Evolutionary conservation across 441 rosid genomes (phyloP).

Genomic region (Cnidoscolus chayamansa): DNA sequence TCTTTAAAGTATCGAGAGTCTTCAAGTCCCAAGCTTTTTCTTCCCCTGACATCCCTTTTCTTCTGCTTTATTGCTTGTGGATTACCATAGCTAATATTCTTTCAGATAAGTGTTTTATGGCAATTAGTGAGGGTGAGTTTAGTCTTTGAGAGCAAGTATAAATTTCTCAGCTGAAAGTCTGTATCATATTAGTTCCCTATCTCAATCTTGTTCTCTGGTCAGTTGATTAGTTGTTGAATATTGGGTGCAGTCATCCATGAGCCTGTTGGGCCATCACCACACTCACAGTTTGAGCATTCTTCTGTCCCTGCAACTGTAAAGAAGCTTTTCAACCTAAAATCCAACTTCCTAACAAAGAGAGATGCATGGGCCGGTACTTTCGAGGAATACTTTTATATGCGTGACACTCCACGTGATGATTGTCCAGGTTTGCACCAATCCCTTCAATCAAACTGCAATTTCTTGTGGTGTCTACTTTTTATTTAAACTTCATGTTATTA

Average conservation of each 20-base stretch:
- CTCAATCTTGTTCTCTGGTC: not conserved
- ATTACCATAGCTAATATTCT: not conserved
- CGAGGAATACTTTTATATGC: conserved; percentile 59
- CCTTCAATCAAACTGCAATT: not conserved
- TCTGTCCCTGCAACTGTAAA: conserved; percentile 83
- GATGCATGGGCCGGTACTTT: conserved; percentile 98
- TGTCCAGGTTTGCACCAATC: conserved; percentile 67
- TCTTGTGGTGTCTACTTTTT: not conserved
- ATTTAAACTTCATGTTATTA: not conserved
- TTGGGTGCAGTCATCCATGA: conserved; percentile 32
- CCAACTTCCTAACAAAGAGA: conserved; percentile 83
- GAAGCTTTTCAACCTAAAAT: conserved; percentile 74
- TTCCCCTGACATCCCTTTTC: too few relatives aligned
- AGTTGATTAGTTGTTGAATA: conserved; percentile 2
- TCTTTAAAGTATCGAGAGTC: too few relatives aligned
- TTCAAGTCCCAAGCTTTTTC: too few relatives aligned
- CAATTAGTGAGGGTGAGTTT: not conserved
- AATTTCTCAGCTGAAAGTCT: not conserved
- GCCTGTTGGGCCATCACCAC: conserved; percentile 38
- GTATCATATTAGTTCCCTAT: not conserved
- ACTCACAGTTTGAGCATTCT: conserved; percentile 80
- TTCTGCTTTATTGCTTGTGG: too few relatives aligned
- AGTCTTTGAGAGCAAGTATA: not conserved
- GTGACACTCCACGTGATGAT: conserved; percentile 76
- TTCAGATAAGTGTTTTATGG: not conserved